A percentile compares a stretch with the other conserved stretches of the same genome.
phyloP scores from a whole-genome alignment of 2,329 filamentous ascomycete genomes.

The Colletotrichum sp. region DNA sequence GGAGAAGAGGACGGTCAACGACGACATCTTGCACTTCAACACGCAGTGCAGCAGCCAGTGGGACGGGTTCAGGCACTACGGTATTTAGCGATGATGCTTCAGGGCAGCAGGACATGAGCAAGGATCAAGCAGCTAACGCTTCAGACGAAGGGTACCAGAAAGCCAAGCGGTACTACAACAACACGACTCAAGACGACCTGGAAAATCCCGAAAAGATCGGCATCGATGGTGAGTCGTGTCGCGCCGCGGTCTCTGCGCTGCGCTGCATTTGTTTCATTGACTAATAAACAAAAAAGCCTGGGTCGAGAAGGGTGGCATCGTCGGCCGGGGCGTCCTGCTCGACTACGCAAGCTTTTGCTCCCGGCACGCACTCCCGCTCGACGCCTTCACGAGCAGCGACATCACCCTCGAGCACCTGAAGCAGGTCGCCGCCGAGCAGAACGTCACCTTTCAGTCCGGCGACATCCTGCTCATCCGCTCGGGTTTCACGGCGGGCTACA shows the following conservation, averaged over 20 bases:
- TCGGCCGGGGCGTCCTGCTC: conserved; percentile 55
- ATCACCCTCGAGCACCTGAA: conserved; percentile 40
- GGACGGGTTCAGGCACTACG: conserved; percentile 42
- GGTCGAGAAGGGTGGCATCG: conserved; percentile 42
- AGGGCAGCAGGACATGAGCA: conserved; percentile 29
- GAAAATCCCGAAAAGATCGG: conserved; percentile 41
- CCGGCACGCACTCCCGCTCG: conserved; percentile 53
- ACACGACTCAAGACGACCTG: conserved; percentile 47
- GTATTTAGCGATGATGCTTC: conserved; percentile 22
- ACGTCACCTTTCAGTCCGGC: conserved; percentile 50
- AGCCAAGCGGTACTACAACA: conserved; percentile 37
- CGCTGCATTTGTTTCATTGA: neutral
- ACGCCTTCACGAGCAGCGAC: conserved; percentile 55
- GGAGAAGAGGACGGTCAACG: conserved; percentile 32
- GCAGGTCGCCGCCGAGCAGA: conserved; percentile 38
- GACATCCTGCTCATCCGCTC: conserved; percentile 56
- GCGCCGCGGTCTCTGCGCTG: neutral
- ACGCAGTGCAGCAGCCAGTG: conserved; percentile 44
- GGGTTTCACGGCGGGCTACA: conserved; percentile 37
- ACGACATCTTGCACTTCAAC: conserved; percentile 38
- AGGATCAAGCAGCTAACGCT: neutral
- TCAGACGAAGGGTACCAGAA: conserved; percentile 34
- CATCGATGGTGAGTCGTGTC: conserved; percentile 33
- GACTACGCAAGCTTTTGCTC: conserved; percentile 59
- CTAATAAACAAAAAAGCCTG: neutral